These are phyloP conservation scores for Casuarina equisetifolia DNA, from an alignment of 306 rosid species.

Conservation along the genomic window DNA sequence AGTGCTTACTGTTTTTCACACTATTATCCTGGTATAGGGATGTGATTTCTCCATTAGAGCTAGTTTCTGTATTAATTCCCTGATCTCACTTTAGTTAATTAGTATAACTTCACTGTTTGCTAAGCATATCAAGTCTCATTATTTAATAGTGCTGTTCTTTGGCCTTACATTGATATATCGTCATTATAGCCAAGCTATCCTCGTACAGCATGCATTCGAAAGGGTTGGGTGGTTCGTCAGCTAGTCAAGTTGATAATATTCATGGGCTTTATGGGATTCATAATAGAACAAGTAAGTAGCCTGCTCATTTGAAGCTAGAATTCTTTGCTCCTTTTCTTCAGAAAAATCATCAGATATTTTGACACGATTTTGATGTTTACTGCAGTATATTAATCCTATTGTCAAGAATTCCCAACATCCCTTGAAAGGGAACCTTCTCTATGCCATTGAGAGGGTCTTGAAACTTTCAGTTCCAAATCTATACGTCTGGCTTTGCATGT, in stretches of 20 bases:
- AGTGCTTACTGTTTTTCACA: neutral
- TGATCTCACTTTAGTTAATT: neutral
- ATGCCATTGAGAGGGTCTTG: slow-evolving; percentile 85
- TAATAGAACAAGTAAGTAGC: slow-evolving; percentile 81
- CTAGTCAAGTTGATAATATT: slow-evolving; percentile 80
- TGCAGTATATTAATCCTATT: slow-evolving; percentile 95
- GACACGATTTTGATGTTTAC: slow-evolving; percentile 30
- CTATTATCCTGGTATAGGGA: neutral
- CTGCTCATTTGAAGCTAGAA: slow-evolving; percentile 12
- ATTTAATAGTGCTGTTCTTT: neutral
- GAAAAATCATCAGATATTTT: slow-evolving; percentile 20
- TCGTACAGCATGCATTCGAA: slow-evolving; percentile 69
- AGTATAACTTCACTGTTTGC: neutral
- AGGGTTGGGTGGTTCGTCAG: slow-evolving; percentile 91
- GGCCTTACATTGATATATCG: slow-evolving; percentile 24
- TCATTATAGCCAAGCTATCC: slow-evolving; percentile 80
- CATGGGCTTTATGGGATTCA: slow-evolving; percentile 97
- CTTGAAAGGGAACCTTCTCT: slow-evolving; percentile 79
- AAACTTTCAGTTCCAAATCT: slow-evolving; percentile 96
- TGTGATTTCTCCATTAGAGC: neutral
- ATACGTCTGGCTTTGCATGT: slow-evolving; percentile 99
- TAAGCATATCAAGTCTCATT: neutral
- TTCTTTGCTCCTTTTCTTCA: slow-evolving; percentile 19
- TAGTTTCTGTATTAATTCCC: neutral
- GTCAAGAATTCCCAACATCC: slow-evolving; percentile 96